Conservation (phyloP, 1,284 basidiomycete genomes). For the Paramarasmius palmivorus region DNA sequence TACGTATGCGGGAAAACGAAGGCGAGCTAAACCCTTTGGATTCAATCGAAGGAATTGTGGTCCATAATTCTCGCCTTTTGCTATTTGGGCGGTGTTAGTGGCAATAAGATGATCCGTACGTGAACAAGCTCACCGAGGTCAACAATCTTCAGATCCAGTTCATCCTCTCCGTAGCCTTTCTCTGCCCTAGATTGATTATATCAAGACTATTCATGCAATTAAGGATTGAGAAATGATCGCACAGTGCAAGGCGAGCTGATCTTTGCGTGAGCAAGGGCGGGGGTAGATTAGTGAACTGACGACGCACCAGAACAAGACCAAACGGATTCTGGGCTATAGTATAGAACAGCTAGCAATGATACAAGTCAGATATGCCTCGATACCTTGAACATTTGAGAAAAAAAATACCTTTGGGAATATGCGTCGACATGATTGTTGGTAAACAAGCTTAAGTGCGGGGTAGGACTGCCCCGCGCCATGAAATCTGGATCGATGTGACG, state of each 20-base stretch:
- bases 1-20: neutral
- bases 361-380: neutral
- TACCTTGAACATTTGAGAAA: neutral
- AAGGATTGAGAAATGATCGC: constrained; percentile 21
- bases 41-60: constrained; percentile 76
- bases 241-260: constrained; percentile 52
- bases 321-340: constrained; percentile 54
- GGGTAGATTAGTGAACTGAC: neutral
- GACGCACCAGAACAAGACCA: constrained; percentile 64
- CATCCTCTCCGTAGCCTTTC: constrained; percentile 73
- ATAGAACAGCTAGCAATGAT: constrained; percentile 44
- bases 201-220: constrained; percentile 9
- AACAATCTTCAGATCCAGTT: constrained; percentile 63
- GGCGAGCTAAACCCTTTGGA: constrained; percentile 55
- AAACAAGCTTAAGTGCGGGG: neutral
- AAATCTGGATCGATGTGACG: neutral
- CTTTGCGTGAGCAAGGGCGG: neutral
- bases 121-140: constrained; percentile 49
- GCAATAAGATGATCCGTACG: neutral
- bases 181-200: constrained; percentile 47
- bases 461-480: too few relatives aligned
- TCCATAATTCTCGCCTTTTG: constrained; percentile 67
- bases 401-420: neutral
- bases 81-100: constrained; percentile 30
- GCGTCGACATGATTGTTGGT: neutral